These are phyloP conservation scores for Candida hispaniensis DNA, from an alignment of 805 yeast genomes.

Conservation along the genomic window DNA sequence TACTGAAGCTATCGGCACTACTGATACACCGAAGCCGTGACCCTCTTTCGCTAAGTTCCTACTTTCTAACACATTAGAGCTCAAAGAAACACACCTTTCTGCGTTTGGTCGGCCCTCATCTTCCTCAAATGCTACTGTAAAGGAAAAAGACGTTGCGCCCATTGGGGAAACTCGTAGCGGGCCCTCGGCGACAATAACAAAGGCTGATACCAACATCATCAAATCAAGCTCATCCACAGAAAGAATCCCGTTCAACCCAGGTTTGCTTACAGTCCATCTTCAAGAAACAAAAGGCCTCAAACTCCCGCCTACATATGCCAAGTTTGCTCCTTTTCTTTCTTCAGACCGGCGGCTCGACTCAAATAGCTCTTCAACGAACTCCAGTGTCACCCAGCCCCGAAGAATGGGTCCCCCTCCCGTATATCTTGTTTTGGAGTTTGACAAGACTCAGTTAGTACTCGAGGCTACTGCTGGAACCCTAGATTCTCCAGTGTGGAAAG, in stretches of 20 bases:
- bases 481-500: conserved; percentile 71
- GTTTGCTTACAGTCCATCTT: conserved; percentile 65
- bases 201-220: conserved; percentile 12
- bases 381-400: conserved; percentile 8
- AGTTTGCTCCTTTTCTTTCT: conserved; percentile 4
- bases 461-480: conserved; percentile 82
- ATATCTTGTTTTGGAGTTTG: conserved; percentile 84
- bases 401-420: conserved; percentile 41
- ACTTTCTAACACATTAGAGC: conserved; percentile 23
- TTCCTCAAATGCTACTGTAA: conserved; percentile 18
- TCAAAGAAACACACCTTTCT: conserved; percentile 34
- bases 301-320: conserved; percentile 43
- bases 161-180: conserved; percentile 8
- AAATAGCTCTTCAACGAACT: no score
- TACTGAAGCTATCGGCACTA: no score
- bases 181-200: conserved; percentile 3
- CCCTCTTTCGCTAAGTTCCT: no score
- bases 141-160: conserved; percentile 10
- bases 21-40: no score
- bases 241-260: conserved; percentile 38
- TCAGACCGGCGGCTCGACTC: conserved; percentile 8
- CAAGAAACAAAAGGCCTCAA: conserved; percentile 57
- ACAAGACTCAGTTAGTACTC: conserved; percentile 80
- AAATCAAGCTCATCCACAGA: conserved; percentile 1
- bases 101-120: conserved; percentile 23